These are phyloP conservation scores for Pinus tabuliformis DNA, from an alignment of 75 land plant genomes.

Conservation along the genomic window DNA sequence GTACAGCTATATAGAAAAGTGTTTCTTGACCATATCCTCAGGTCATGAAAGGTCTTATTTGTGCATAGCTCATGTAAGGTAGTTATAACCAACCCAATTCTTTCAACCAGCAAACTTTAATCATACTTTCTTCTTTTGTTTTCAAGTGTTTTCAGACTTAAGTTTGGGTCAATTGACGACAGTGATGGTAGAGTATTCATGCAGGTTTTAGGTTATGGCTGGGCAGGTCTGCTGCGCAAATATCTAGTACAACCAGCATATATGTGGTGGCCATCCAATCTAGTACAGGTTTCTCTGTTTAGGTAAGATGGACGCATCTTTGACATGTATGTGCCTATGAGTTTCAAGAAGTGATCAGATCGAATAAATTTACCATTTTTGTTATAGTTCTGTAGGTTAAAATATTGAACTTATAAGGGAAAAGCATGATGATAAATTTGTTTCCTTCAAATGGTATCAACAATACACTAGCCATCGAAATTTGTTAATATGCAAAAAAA, in stretches of 20 bases:
- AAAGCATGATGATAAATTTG: not conserved
- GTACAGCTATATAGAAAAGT: no score
- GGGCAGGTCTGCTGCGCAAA: slow-evolving; percentile 67
- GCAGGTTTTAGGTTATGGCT: slow-evolving; percentile 74
- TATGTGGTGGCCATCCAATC: slow-evolving; percentile 84
- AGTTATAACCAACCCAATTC: no score
- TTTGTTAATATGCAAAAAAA: no score
- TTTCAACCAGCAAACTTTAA: no score
- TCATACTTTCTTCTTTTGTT: no score
- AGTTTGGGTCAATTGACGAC: not conserved
- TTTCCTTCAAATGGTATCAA: not conserved
- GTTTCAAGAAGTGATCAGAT: no score
- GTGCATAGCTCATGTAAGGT: no score
- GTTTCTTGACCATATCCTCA: no score
- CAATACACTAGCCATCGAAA: no score
- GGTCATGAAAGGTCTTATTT: no score
- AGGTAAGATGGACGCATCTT: slow-evolving; percentile 25
- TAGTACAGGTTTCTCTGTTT: slow-evolving; percentile 70
- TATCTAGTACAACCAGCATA: slow-evolving; percentile 64
- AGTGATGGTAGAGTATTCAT: not conserved
- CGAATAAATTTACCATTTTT: no score
- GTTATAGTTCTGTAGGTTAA: no score
- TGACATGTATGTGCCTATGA: not conserved
- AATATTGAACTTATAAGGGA: not conserved
- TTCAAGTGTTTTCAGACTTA: not conserved